Evolutionary conservation across 2,329 filamentous ascomycete species (phyloP).

Genomic region (Didymella keratinophila): DNA sequence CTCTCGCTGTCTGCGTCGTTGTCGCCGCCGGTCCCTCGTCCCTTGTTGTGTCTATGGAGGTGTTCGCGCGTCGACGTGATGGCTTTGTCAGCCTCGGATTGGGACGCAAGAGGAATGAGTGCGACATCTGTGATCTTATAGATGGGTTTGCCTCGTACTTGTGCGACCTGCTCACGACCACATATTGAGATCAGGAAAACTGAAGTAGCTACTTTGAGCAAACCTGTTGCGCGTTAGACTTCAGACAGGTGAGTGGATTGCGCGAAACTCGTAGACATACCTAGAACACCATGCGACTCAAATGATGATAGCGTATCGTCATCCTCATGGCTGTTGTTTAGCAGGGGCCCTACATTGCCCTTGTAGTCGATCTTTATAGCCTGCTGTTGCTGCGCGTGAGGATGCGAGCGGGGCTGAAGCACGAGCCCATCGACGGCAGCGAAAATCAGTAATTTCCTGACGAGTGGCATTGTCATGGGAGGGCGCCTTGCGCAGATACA

Average conservation of each 20-base stretch:
- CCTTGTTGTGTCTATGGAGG: conserved; percentile 49
- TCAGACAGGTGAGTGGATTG: neutral
- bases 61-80: conserved; percentile 68
- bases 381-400: conserved; percentile 60
- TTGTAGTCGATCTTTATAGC: conserved; percentile 76
- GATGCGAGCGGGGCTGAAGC: conserved; percentile 70
- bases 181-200: conserved; percentile 89
- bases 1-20: conserved; percentile 44
- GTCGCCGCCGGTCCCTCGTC: conserved; percentile 29
- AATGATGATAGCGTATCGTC: conserved; percentile 52
- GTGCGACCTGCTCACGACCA: conserved; percentile 84
- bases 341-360: conserved; percentile 61
- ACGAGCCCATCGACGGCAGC: conserved; percentile 84
- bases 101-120: conserved; percentile 84
- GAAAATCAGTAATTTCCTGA: conserved; percentile 81
- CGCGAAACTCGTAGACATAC: conserved; percentile 49
- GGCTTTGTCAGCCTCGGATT: conserved; percentile 74
- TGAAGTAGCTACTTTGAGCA: conserved; percentile 81
- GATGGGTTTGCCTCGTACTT: conserved; percentile 80
- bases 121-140: conserved; percentile 90
- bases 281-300: conserved; percentile 63
- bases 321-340: conserved; percentile 51
- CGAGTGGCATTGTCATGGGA: conserved; percentile 71
- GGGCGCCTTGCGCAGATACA: conserved; percentile 2
- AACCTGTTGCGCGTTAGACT: conserved; percentile 63